phyloP scores from a whole-genome alignment of 148 eudicot genomes.

The Simmondsia chinensis region DNA sequence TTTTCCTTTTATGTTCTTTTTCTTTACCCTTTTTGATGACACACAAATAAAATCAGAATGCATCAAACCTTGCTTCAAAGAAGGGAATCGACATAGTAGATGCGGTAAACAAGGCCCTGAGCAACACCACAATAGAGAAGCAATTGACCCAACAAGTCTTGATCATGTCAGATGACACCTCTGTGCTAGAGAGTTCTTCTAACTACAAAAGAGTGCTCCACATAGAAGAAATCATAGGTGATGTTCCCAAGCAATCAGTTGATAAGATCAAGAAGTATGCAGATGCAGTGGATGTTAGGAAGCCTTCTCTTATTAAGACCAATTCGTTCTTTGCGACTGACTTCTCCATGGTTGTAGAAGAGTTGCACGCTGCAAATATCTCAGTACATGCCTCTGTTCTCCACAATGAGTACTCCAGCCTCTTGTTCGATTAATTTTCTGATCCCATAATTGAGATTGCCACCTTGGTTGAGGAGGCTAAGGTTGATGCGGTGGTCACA shows the following conservation, averaged over 20 bases:
- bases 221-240: constrained; percentile 31
- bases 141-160: constrained; percentile 55
- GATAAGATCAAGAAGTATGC: constrained; percentile 68
- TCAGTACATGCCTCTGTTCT: constrained; percentile 59
- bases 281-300: constrained; percentile 50
- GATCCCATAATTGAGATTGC: constrained; percentile 75
- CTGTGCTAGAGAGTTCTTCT: constrained; percentile 42
- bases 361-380: constrained; percentile 64
- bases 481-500: constrained; percentile 66
- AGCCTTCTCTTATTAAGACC: constrained; percentile 20
- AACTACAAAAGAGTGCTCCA: constrained; percentile 45
- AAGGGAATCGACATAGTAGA: constrained; percentile 60
- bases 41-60: constrained; percentile 41
- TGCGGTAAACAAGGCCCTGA: constrained; percentile 50
- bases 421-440: constrained; percentile 46
- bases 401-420: constrained; percentile 47
- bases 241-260: constrained; percentile 37
- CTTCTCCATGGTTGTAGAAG: constrained; percentile 34
- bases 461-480: constrained; percentile 25
- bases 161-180: constrained; percentile 74
- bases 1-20: neutral
- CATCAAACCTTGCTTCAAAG: constrained; percentile 74
- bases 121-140: constrained; percentile 56
- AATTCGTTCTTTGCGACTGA: constrained; percentile 18
- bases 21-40: no score